Evolutionary conservation across 441 rosid species (phyloP).

Genomic region (California macrophylla): DNA sequence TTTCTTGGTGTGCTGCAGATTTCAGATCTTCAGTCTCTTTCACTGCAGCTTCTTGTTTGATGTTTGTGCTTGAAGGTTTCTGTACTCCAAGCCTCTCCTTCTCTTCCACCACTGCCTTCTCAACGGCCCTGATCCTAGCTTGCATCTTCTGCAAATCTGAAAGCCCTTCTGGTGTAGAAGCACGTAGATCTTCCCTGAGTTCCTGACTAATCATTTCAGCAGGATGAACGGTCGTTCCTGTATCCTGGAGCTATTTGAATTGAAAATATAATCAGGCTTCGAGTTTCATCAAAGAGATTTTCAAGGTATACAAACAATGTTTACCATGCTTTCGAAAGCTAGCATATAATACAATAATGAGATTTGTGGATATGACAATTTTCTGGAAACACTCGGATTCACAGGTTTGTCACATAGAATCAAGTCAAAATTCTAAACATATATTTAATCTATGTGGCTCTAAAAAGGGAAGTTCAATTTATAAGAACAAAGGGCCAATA

Average conservation of each 20-base stretch:
- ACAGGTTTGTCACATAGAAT: not conserved
- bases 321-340: not conserved
- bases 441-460: slow-evolving; percentile 1
- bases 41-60: slow-evolving; percentile 20
- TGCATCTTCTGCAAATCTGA: slow-evolving; percentile 60
- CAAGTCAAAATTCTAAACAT: not conserved
- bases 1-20: slow-evolving; percentile 13
- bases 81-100: slow-evolving; percentile 34
- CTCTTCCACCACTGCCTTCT: slow-evolving; percentile 51
- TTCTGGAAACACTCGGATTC: not conserved
- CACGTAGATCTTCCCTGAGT: slow-evolving; percentile 15
- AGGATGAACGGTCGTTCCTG: slow-evolving; percentile 24
- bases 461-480: slow-evolving; percentile 1
- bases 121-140: slow-evolving; percentile 53
- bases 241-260: slow-evolving; percentile 33
- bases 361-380: not conserved
- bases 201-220: slow-evolving; percentile 25
- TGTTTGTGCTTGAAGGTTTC: slow-evolving; percentile 25
- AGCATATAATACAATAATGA: not conserved
- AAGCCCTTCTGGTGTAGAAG: slow-evolving; percentile 33
- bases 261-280: slow-evolving; percentile 5
- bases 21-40: slow-evolving; percentile 18
- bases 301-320: not conserved
- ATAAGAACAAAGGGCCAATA: not conserved
- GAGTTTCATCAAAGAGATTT: not conserved